A percentile compares a stretch with the other conserved stretches of the same genome.
Conservation (phyloP, 768 basidiomycete species). For the Astraeus odoratus region DNA sequence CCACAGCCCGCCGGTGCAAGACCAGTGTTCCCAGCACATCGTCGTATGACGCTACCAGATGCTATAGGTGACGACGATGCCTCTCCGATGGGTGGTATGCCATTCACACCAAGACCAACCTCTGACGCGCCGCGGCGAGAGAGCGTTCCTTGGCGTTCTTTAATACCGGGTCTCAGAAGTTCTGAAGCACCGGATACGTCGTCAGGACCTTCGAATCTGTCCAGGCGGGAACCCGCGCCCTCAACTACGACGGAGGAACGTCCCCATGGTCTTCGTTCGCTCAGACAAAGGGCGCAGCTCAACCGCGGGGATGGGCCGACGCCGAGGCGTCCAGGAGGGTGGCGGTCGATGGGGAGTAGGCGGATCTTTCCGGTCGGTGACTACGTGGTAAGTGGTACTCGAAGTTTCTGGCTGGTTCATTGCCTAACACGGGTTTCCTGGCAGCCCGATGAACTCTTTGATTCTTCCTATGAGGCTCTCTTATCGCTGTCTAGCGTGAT, state of each 20-base stretch:
- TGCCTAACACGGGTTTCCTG: constrained; percentile 5
- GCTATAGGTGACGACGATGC: neutral
- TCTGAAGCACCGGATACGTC: constrained; percentile 1
- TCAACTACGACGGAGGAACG: constrained; percentile 11
- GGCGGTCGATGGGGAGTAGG: constrained; percentile 16
- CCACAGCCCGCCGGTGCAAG: neutral
- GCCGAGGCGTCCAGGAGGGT: constrained; percentile 18
- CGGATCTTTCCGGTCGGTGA: constrained; percentile 29
- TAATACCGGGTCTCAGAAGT: constrained; percentile 12
- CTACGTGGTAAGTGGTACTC: constrained; percentile 41
- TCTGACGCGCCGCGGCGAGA: constrained; percentile 2
- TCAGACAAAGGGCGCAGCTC: constrained; percentile 25
- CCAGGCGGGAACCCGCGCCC: neutral
- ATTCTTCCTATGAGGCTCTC: constrained; percentile 67
- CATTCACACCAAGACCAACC: neutral
- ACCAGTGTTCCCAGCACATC: neutral
- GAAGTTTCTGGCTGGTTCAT: constrained; percentile 3
- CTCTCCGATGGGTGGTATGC: neutral
- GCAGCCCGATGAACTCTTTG: constrained; percentile 72
- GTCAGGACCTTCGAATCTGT: neutral
- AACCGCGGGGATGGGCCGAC: constrained; percentile 17
- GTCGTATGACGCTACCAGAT: neutral
- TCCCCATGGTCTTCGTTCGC: constrained; percentile 17
- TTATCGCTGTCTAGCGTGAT: constrained; percentile 50
- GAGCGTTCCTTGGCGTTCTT: constrained; percentile 18